phyloP scores from a whole-genome alignment of 768 basidiomycete genomes.

The Zangia roseola region DNA sequence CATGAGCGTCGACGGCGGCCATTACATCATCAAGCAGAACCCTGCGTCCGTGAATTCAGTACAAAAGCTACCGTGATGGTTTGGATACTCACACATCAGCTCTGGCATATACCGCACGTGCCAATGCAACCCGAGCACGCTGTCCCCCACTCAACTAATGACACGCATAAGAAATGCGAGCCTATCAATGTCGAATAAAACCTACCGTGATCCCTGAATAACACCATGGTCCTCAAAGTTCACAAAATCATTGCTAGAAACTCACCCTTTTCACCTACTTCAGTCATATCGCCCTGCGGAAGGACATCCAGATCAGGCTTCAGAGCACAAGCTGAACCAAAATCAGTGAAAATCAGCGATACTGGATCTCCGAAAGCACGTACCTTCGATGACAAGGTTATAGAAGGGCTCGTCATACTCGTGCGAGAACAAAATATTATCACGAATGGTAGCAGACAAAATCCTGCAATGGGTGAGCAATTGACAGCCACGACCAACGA shows the following conservation, averaged over 20 bases:
- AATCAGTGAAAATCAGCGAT: neutral
- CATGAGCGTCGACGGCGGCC: constrained; percentile 83
- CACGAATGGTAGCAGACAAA: constrained; percentile 79
- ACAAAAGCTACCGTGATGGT: neutral
- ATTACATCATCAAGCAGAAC: constrained; percentile 89
- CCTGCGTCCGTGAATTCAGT: constrained; percentile 31
- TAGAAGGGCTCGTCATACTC: constrained; percentile 86
- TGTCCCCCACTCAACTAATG: constrained; percentile 77
- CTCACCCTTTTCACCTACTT: constrained; percentile 82
- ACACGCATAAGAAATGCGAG: constrained; percentile 13
- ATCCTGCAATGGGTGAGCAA: constrained; percentile 47
- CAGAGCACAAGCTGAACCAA: constrained; percentile 72
- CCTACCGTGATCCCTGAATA: constrained; percentile 55
- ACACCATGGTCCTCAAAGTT: neutral
- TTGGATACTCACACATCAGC: constrained; percentile 69
- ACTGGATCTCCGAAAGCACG: neutral
- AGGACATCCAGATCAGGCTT: constrained; percentile 76
- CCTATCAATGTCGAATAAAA: constrained; percentile 4
- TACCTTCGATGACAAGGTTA: constrained; percentile 77
- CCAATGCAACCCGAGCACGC: constrained; percentile 78
- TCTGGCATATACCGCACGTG: constrained; percentile 87
- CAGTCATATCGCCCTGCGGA: constrained; percentile 78
- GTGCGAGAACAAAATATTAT: constrained; percentile 92
- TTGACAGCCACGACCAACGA: neutral
- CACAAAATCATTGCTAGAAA: neutral